These are phyloP conservation scores for Tetrahymena thermophila DNA, from an alignment of 73 alveolate species.

Conservation along the genomic window DNA sequence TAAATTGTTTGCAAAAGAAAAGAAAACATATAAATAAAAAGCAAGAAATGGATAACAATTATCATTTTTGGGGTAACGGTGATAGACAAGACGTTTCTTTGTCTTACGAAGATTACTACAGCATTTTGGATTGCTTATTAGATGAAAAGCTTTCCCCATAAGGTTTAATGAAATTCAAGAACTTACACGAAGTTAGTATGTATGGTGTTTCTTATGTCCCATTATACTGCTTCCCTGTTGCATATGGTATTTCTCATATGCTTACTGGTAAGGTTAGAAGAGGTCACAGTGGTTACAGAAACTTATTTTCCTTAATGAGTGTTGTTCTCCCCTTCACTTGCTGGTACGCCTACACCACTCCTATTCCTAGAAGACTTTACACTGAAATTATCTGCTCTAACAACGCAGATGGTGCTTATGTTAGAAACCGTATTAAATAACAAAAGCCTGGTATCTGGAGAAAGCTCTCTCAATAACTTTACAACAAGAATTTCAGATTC, in stretches of 20 bases:
- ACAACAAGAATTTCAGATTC: background rate
- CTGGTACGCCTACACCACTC: constrained; percentile 3
- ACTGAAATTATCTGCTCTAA: background rate
- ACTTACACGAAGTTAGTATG: background rate
- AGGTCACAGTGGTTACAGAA: constrained; percentile 4
- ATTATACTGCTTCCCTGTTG: constrained; percentile 1
- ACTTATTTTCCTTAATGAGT: background rate
- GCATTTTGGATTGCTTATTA: background rate
- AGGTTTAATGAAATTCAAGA: background rate
- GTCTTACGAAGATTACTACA: background rate
- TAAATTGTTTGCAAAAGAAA: background rate
- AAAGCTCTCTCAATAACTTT: background rate
- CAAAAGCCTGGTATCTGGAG: constrained; percentile 5
- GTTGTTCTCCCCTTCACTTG: constrained; percentile 1
- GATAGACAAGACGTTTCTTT: background rate
- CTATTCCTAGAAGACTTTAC: background rate
- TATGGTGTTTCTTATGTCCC: background rate
- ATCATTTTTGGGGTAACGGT: constrained; percentile 3
- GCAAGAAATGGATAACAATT: background rate
- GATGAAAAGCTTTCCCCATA: background rate
- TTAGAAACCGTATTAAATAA: background rate
- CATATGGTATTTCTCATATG: background rate
- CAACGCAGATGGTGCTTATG: background rate
- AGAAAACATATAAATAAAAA: background rate
- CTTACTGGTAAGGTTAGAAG: constrained; percentile 1